Evolutionary conservation across 257 asterid genomes (phyloP).

Genomic region (Solanum raphanifolium): DNA sequence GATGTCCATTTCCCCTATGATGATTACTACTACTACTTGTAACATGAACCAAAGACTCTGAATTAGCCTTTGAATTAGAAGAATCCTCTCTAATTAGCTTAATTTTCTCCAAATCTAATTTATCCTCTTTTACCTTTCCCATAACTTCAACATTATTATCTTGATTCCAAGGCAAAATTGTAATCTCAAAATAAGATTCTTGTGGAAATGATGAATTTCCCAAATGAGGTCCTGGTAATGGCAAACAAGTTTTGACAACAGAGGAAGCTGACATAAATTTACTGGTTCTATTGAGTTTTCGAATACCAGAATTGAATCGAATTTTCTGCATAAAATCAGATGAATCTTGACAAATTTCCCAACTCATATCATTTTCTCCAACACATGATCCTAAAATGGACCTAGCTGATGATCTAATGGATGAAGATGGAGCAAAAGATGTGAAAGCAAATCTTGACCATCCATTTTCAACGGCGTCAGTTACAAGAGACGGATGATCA

Average conservation of each 20-base stretch:
- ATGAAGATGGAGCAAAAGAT: slow-evolving; percentile 24
- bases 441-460: slow-evolving; percentile 84
- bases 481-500: slow-evolving; percentile 69
- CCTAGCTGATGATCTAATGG: slow-evolving; percentile 40
- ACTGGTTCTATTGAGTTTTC: background rate
- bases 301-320: slow-evolving; percentile 36
- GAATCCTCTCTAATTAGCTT: slow-evolving; percentile 55
- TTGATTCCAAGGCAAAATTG: slow-evolving; percentile 23
- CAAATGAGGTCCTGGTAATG: slow-evolving; percentile 80
- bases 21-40: slow-evolving; percentile 13
- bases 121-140: slow-evolving; percentile 13
- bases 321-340: slow-evolving; percentile 79
- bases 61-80: slow-evolving; percentile 26
- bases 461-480: slow-evolving; percentile 89
- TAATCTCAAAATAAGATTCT: slow-evolving; percentile 82
- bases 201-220: slow-evolving; percentile 75
- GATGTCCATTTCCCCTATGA: slow-evolving; percentile 15
- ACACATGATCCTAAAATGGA: slow-evolving; percentile 37
- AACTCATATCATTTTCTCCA: slow-evolving; percentile 33
- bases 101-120: slow-evolving; percentile 53
- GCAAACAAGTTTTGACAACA: slow-evolving; percentile 47
- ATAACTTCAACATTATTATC: background rate
- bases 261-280: slow-evolving; percentile 24
- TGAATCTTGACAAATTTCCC: slow-evolving; percentile 91
- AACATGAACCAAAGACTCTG: slow-evolving; percentile 12